Evolutionary conservation across 768 basidiomycete species (phyloP).

Genomic region (Pleurotus cornucopiae): DNA sequence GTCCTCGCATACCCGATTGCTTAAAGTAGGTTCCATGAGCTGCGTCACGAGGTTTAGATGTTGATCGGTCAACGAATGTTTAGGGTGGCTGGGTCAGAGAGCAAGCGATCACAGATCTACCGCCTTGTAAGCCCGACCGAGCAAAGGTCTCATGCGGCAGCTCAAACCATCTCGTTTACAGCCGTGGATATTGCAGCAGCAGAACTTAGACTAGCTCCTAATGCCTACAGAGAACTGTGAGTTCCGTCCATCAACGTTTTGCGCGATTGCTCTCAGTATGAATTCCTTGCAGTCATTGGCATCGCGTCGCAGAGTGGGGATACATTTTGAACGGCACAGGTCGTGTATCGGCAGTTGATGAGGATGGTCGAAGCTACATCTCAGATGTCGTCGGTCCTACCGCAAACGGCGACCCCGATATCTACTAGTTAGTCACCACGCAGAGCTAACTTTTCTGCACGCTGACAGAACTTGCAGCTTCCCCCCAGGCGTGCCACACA

Average conservation of each 20-base stretch:
- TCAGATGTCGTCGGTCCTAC: conserved; percentile 13
- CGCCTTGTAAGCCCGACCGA: conserved; percentile 11
- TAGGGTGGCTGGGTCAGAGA: conserved; percentile 15
- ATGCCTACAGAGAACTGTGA: conserved; percentile 14
- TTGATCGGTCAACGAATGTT: neutral
- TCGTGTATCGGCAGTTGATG: conserved; percentile 13
- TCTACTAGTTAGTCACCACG: conserved; percentile 12
- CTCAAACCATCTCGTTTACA: neutral
- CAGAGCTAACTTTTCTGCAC: neutral
- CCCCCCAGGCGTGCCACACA: conserved; percentile 14
- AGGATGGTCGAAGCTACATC: conserved; percentile 13
- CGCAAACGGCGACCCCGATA: conserved; percentile 12
- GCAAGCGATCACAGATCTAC: conserved; percentile 13
- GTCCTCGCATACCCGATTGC: conserved; percentile 10
- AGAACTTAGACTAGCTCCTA: conserved; percentile 12
- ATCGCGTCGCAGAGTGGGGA: conserved; percentile 16
- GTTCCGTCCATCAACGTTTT: neutral
- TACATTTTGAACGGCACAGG: conserved; percentile 16
- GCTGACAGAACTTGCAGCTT: conserved; percentile 6
- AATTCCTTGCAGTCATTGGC: conserved; percentile 11
- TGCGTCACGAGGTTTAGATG: too few species aligned
- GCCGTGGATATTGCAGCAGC: conserved; percentile 13
- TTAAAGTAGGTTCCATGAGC: conserved; percentile 2
- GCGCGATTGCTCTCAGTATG: neutral
- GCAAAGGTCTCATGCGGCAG: neutral